Conservation (phyloP, 345 rosid genomes). For the Fremontodendron californicum region DNA sequence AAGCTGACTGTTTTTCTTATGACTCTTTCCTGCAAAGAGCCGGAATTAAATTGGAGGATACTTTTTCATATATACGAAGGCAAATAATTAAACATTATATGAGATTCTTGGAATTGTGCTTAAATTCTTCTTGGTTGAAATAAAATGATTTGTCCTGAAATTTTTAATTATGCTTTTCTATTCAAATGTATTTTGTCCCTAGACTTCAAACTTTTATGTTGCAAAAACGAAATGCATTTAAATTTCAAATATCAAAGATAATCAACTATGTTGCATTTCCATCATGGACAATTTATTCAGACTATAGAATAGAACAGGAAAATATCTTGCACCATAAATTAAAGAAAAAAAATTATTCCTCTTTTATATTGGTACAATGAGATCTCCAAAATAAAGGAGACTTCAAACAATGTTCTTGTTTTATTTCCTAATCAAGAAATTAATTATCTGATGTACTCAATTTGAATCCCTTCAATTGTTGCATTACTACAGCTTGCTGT, state of each 20-base stretch:
- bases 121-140: background rate
- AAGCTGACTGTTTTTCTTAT: background rate
- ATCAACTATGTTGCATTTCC: no score
- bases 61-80: background rate
- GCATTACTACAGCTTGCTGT: background rate
- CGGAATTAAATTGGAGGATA: background rate
- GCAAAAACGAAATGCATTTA: no score
- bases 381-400: background rate
- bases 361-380: background rate
- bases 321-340: no score
- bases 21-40: conserved; percentile 2
- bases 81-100: background rate
- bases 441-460: background rate
- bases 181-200: no score
- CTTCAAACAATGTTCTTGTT: background rate
- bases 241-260: no score
- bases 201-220: no score
- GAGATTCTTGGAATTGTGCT: conserved; percentile 1
- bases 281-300: no score
- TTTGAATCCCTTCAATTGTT: background rate
- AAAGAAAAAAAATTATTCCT: no score
- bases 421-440: background rate
- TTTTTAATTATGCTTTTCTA: no score
- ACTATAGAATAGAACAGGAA: no score
- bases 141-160: background rate